Base-by-base conservation (phyloP, 73 alveolate species). In the Paramecium primaurelia region DNA sequence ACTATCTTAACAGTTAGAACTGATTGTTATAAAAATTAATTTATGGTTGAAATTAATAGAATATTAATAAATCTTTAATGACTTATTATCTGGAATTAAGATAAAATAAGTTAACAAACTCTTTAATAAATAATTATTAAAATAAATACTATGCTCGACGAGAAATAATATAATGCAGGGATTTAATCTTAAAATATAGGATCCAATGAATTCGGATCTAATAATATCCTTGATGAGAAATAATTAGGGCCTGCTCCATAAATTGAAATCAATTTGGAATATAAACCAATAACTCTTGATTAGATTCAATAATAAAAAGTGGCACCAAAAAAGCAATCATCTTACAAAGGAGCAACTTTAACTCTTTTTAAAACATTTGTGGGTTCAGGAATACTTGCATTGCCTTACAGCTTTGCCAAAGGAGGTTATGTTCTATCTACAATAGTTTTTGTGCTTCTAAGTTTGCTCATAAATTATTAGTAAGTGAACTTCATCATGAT, bases 301-400 rank as follows among this genome's bases (percentile, higher is more conserved):
- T 22, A 45, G 45, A 25, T 32, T 11, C 26, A 80, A 80, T 10
- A 44, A 47, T 8, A 25, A 8, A 32, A 34, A 14, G 42, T 32
- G 42, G 71, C 40, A 28, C 45, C 44, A 2, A 64, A 58, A 18
- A 60, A 71, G 49, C 28, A 89, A 51, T 89, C 94, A 18, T 40
- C 92, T 26, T 64, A 77, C 12, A 89, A 71, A 40, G 59, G 51
- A 40, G 92, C 92, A 1, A 34, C 28, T 8, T 34, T 89, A 68
- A 71, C 73, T 12, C 68, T 89, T 28, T 89, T 71, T 37, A 89
- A 89, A 71, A 58, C 92, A 0, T 89, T 45, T 71, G 88, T 89
- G 10, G 94, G 94, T 14, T 45, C 86, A 42, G 94, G 94, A 12
- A 89, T 89, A 14, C 75, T 89, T 47, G 94, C 94, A 7, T 60